A percentile compares a stretch with the other conserved stretches of the same genome.
Conservation (phyloP, 495 filamentous ascomycete species). For the Penicillium verhagenii region DNA sequence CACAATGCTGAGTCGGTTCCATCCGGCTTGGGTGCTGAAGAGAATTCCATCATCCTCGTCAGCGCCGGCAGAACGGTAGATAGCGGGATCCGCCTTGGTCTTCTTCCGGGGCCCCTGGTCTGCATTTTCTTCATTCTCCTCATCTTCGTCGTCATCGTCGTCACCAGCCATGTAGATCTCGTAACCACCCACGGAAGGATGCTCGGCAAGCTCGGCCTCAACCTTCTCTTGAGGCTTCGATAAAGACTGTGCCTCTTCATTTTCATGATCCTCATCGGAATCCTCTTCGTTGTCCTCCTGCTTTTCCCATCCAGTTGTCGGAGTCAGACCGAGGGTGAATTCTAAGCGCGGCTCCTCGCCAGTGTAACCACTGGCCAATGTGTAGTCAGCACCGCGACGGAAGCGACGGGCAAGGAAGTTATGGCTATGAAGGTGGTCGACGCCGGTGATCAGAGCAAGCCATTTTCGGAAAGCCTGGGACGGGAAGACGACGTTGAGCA, state of each 20-base stretch:
- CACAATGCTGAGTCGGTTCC: constrained; percentile 89
- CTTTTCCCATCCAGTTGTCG: constrained; percentile 77
- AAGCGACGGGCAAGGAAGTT: constrained; percentile 80
- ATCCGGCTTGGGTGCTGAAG: constrained; percentile 81
- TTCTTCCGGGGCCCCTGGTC: constrained; percentile 32
- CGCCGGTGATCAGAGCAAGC: constrained; percentile 76
- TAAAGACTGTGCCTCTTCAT: constrained; percentile 8
- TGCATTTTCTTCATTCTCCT: constrained; percentile 30
- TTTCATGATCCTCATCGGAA: constrained; percentile 20
- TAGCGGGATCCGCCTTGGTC: constrained; percentile 65
- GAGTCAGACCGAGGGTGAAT: constrained; percentile 79
- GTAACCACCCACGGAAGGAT: constrained; percentile 72
- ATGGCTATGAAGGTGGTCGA: constrained; percentile 58
- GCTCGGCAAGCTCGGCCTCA: constrained; percentile 37
- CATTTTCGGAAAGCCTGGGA: constrained; percentile 88
- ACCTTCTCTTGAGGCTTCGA: constrained; percentile 26
- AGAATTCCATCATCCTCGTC: constrained; percentile 90
- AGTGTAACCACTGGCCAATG: constrained; percentile 80
- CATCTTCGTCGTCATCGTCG: constrained; percentile 62
- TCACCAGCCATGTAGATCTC: constrained; percentile 92
- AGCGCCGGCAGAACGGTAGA: constrained; percentile 71
- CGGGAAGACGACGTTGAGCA: constrained; percentile 76
- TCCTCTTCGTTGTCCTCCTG: constrained; percentile 50
- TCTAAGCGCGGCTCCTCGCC: constrained; percentile 79
- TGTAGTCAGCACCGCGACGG: constrained; percentile 84